These are phyloP conservation scores for Nakazawaea ishiwadae DNA, from an alignment of 805 yeast genomes.

Conservation along the genomic window DNA sequence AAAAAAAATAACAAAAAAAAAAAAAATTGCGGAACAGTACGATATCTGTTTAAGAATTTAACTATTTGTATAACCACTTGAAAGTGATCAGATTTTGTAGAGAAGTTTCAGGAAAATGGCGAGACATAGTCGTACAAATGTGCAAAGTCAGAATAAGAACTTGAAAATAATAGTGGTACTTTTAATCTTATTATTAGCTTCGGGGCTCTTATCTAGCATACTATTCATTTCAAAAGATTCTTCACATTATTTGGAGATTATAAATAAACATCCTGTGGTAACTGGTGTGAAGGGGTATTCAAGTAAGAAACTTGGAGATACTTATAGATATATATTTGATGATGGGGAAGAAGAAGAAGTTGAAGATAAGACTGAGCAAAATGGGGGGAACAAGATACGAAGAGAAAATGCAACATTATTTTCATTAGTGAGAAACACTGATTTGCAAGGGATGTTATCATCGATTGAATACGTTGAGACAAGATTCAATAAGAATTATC, in stretches of 20 bases:
- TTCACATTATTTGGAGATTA: background rate
- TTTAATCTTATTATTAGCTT: no score
- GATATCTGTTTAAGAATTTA: no score
- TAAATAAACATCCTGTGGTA: background rate
- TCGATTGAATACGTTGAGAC: conserved; percentile 32
- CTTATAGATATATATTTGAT: conserved; percentile 1
- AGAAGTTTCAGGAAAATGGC: no score
- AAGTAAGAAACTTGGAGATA: background rate
- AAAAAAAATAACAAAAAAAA: no score
- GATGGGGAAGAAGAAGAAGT: background rate
- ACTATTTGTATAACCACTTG: no score
- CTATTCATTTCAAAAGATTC: no score
- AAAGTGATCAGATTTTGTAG: no score
- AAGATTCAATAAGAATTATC: conserved; percentile 31
- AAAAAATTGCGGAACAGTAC: no score
- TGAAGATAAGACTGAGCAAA: background rate
- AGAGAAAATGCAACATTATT: conserved; percentile 60
- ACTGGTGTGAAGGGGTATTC: background rate
- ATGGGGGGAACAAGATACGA: conserved; percentile 7
- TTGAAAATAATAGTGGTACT: no score
- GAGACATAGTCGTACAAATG: no score
- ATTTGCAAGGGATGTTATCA: conserved; percentile 29
- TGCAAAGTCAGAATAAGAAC: no score
- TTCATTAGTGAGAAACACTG: conserved; percentile 36
- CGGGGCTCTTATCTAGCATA: no score